A percentile compares a stretch with the other conserved stretches of the same genome.
These are phyloP conservation scores for Knufia petricola DNA, from an alignment of 2,329 filamentous ascomycete species.

Conservation along the genomic window DNA sequence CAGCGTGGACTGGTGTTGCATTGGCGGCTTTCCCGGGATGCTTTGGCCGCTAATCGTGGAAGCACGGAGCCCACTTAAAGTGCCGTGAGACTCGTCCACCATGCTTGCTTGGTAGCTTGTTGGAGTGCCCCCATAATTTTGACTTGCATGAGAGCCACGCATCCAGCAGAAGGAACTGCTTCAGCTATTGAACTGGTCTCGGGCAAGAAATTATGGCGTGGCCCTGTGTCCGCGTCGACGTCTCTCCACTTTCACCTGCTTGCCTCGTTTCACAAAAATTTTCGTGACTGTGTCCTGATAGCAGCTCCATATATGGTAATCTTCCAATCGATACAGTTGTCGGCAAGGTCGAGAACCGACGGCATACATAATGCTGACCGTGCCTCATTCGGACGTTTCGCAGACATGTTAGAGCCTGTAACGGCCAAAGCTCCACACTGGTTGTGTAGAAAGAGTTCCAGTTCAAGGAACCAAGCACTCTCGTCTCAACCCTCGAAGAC, in stretches of 20 bases:
- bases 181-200: background rate
- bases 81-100: background rate
- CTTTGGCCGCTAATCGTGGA: background rate
- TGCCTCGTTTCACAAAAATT: constrained; percentile 4
- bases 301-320: background rate
- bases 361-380: constrained; percentile 5
- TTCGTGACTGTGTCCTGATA: background rate
- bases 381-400: background rate
- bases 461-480: background rate
- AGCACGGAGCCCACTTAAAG: background rate
- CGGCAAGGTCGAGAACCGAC: background rate
- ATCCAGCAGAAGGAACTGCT: background rate
- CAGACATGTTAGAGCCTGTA: background rate
- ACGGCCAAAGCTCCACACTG: background rate
- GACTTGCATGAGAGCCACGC: background rate
- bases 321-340: background rate
- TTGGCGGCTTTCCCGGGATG: background rate
- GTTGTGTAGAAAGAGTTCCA: background rate
- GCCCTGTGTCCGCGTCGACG: no score
- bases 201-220: background rate
- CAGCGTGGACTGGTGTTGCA: background rate
- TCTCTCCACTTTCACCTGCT: background rate
- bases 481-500: background rate
- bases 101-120: background rate
- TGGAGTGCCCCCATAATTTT: background rate